A percentile compares a stretch with the other conserved stretches of the same genome.
phyloP scores from a whole-genome alignment of 352 stramenopile species.

The Thalassiosira exigua region DNA sequence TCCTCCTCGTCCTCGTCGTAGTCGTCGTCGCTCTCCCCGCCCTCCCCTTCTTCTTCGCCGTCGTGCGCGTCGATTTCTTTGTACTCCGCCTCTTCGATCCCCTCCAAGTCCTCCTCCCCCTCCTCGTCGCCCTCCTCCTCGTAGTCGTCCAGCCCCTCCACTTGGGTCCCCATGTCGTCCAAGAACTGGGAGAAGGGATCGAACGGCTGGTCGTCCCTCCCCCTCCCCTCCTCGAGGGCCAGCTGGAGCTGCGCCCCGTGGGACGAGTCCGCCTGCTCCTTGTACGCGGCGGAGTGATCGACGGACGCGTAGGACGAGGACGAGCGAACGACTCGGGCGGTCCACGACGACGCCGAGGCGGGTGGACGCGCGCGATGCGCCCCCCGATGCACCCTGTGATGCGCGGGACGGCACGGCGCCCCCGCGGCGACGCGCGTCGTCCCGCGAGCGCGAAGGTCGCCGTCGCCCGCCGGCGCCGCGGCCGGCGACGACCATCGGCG shows the following conservation, averaged over 20 bases:
- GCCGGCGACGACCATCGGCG: conserved; percentile 10
- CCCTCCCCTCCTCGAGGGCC: conserved; percentile 65
- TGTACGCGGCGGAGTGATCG: conserved; percentile 74
- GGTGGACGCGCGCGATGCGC: background rate
- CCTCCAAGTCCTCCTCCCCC: background rate
- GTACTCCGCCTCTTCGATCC: conserved; percentile 20
- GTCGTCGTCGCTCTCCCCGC: conserved; percentile 40
- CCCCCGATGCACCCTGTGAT: too few relatives aligned
- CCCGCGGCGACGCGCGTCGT: background rate
- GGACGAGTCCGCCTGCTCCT: conserved; percentile 57
- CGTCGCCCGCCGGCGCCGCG: background rate
- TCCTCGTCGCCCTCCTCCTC: conserved; percentile 1
- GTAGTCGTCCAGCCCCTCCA: conserved; percentile 2
- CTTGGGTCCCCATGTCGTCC: conserved; percentile 41
- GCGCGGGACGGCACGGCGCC: background rate
- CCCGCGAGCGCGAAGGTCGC: background rate
- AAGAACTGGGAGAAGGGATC: conserved; percentile 80
- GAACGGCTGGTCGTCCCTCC: conserved; percentile 76
- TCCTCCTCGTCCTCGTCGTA: conserved; percentile 25
- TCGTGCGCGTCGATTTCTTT: conserved; percentile 37
- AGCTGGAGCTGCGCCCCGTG: conserved; percentile 76
- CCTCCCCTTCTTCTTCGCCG: conserved; percentile 33
- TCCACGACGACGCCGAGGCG: background rate
- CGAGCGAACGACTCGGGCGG: background rate
- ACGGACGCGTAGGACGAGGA: conserved; percentile 64